These are phyloP conservation scores for Curvularia sp. DNA, from an alignment of 2,329 filamentous ascomycete species.

Conservation along the genomic window DNA sequence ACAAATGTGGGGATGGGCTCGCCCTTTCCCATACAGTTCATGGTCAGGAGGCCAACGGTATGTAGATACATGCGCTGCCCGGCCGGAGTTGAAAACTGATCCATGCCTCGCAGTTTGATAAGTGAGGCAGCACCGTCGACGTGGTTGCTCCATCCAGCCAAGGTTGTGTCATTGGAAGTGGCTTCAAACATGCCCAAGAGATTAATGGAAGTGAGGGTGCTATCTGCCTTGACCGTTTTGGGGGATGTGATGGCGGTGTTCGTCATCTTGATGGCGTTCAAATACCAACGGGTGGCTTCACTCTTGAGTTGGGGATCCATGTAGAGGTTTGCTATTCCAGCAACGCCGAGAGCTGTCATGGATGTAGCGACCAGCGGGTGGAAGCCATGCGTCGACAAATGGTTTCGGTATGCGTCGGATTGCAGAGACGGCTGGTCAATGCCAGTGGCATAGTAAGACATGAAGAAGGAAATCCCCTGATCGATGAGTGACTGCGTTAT, in stretches of 20 bases:
- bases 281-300: slow-evolving; percentile 43
- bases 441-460: slow-evolving; percentile 37
- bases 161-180: slow-evolving; percentile 38
- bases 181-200: slow-evolving; percentile 43
- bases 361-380: slow-evolving; percentile 42
- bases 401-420: slow-evolving; percentile 30
- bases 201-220: slow-evolving; percentile 43
- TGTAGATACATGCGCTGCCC: slow-evolving; percentile 46
- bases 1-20: slow-evolving; percentile 34
- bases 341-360: slow-evolving; percentile 48
- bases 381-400: slow-evolving; percentile 43
- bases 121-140: slow-evolving; percentile 47
- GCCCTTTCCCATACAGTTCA: slow-evolving; percentile 41
- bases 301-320: slow-evolving; percentile 35
- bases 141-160: slow-evolving; percentile 47
- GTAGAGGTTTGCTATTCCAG: slow-evolving; percentile 42
- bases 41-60: slow-evolving; percentile 34
- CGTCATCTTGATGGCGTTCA: slow-evolving; percentile 42
- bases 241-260: slow-evolving; percentile 42
- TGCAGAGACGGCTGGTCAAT: slow-evolving; percentile 40
- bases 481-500: slow-evolving; percentile 38
- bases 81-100: slow-evolving; percentile 39
- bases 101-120: slow-evolving; percentile 40
- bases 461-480: slow-evolving; percentile 46
- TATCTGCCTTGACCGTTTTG: slow-evolving; percentile 39